Conservation (phyloP, 345 rosid genomes). For the Salix arbutifolia region DNA sequence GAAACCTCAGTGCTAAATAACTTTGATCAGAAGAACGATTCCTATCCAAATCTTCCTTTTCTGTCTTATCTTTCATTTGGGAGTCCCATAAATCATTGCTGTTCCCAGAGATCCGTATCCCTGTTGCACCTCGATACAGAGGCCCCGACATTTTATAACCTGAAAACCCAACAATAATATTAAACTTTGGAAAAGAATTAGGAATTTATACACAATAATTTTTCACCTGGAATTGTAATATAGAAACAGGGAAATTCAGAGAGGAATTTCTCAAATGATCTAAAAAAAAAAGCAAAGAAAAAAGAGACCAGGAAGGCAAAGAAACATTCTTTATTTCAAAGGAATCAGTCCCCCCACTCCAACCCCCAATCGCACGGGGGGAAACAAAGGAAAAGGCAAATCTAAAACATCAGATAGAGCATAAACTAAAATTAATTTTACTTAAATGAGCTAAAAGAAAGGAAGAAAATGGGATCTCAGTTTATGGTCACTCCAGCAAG, state of each 20-base stretch:
- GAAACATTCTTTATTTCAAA: too few species aligned
- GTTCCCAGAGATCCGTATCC: slow-evolving; percentile 56
- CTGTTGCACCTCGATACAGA: slow-evolving; percentile 64
- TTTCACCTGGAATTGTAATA: neutral
- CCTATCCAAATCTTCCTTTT: slow-evolving; percentile 56
- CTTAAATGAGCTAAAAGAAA: neutral
- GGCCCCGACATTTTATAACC: slow-evolving; percentile 71
- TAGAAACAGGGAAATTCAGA: neutral
- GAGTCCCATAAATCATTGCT: slow-evolving; percentile 61
- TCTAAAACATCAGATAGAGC: neutral
- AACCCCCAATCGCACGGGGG: neutral
- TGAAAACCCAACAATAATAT: slow-evolving; percentile 23
- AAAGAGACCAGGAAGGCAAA: neutral
- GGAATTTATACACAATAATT: neutral
- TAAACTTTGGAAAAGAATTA: neutral
- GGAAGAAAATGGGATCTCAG: slow-evolving; percentile 1
- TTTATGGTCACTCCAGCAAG: slow-evolving; percentile 16
- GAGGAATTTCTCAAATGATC: neutral
- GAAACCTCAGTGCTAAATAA: slow-evolving; percentile 50
- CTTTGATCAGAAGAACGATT: slow-evolving; percentile 51
- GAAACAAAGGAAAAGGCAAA: neutral
- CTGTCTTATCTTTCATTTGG: slow-evolving; percentile 72
- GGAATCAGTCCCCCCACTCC: neutral
- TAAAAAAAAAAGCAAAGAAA: neutral
- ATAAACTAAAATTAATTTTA: neutral